A percentile compares a stretch with the other conserved stretches of the same genome.
Evolutionary conservation across 306 rosid species (phyloP).

Genomic region (Cucurbita moschata): DNA sequence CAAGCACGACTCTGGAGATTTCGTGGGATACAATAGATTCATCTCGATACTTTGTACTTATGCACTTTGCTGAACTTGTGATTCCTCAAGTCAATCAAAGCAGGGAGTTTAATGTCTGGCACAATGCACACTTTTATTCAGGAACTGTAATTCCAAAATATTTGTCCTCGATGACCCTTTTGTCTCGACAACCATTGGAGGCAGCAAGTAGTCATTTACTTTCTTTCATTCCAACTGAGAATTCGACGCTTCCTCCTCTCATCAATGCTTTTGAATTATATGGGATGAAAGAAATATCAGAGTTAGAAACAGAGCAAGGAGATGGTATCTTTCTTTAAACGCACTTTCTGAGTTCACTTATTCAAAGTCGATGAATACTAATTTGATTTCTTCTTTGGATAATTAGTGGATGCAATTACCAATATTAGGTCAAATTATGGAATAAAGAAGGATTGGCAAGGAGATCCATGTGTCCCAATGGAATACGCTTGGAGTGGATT

Average conservation of each 20-base stretch:
- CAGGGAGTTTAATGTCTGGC: constrained; percentile 12
- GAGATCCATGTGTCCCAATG: not conserved
- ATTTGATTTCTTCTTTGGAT: not conserved
- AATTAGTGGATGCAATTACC: constrained; percentile 33
- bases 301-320: not conserved
- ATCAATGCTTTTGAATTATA: constrained; percentile 30
- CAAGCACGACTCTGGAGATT: not conserved
- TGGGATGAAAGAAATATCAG: not conserved
- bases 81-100: constrained; percentile 8
- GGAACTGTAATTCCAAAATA: constrained; percentile 13
- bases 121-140: not conserved
- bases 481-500: not conserved
- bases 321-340: not conserved
- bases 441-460: constrained; percentile 1
- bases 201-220: not conserved
- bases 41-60: not conserved
- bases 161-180: constrained; percentile 1
- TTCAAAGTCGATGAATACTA: not conserved
- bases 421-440: constrained; percentile 23
- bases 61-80: constrained; percentile 32
- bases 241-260: constrained; percentile 30
- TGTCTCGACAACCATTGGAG: not conserved
- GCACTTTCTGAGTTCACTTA: not conserved
- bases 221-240: not conserved
- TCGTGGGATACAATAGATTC: not conserved